A percentile compares a stretch with the other conserved stretches of the same genome.
These are phyloP conservation scores for Grammothele lineata DNA, from an alignment of 768 basidiomycete genomes.

Conservation along the genomic window DNA sequence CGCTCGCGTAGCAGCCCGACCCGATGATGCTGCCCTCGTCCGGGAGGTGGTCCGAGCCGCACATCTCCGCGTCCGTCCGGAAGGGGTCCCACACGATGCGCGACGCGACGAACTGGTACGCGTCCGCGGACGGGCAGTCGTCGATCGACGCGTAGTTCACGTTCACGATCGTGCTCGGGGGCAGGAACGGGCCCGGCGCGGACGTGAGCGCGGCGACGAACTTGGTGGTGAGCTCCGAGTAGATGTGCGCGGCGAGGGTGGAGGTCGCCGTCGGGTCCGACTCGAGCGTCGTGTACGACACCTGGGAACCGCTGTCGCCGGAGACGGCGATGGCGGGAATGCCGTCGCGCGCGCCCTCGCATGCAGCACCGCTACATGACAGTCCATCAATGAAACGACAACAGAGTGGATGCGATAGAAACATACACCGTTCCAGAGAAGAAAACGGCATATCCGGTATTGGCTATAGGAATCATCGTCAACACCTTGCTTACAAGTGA, in stretches of 20 bases:
- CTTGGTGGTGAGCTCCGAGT: constrained; percentile 39
- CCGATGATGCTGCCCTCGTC: constrained; percentile 24
- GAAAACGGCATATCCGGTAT: constrained; percentile 19
- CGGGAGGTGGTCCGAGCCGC: constrained; percentile 30
- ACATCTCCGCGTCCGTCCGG: constrained; percentile 29
- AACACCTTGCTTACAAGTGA: no score
- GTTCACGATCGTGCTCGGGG: constrained; percentile 28
- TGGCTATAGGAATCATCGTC: constrained; percentile 1
- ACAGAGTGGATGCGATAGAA: neutral
- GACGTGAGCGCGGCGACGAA: constrained; percentile 29
- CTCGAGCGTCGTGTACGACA: constrained; percentile 48
- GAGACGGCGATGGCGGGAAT: constrained; percentile 50
- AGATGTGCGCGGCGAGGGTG: constrained; percentile 36
- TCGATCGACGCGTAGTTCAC: constrained; percentile 32
- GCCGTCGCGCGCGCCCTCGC: constrained; percentile 44
- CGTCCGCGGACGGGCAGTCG: constrained; percentile 22
- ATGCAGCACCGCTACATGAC: constrained; percentile 41
- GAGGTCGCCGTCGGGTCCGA: constrained; percentile 30
- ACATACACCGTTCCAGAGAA: constrained; percentile 28
- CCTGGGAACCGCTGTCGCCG: constrained; percentile 35
- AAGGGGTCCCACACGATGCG: constrained; percentile 22
- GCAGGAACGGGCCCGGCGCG: constrained; percentile 25
- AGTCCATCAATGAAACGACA: neutral
- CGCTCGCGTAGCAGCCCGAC: constrained; percentile 27
- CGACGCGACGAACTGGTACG: constrained; percentile 31